These are phyloP conservation scores for Hibiscus mutabilis DNA, from an alignment of 345 rosid species.

Conservation along the genomic window DNA sequence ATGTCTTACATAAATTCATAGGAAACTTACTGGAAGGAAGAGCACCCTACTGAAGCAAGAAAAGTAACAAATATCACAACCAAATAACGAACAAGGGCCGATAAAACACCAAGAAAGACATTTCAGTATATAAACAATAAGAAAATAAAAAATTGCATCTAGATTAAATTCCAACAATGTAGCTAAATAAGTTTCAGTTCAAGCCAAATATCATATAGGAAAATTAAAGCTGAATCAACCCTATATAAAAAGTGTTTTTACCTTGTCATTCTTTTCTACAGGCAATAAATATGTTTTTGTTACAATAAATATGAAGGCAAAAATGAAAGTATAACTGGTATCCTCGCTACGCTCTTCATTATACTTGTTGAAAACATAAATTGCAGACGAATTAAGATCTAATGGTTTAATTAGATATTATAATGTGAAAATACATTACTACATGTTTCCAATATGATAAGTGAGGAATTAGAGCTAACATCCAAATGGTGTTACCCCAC, in stretches of 20 bases:
- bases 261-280: not conserved
- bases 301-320: not conserved
- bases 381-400: not conserved
- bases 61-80: not conserved
- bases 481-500: not conserved
- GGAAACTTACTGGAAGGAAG: not conserved
- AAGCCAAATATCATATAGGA: not conserved
- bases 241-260: not conserved
- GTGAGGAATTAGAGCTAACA: not conserved
- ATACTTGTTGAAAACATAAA: not conserved
- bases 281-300: not conserved
- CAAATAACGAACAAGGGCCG: constrained; percentile 4
- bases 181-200: constrained; percentile 5
- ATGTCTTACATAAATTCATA: not conserved
- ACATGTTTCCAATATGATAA: not conserved
- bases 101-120: not conserved
- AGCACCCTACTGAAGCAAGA: not conserved
- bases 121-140: not conserved
- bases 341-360: not conserved
- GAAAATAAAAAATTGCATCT: not conserved
- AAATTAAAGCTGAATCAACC: not conserved
- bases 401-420: not conserved
- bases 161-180: not conserved
- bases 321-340: not conserved
- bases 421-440: not conserved